Evolutionary conservation across 1,284 basidiomycete genomes (phyloP).

Genomic region (Cryptococcus sp.): DNA sequence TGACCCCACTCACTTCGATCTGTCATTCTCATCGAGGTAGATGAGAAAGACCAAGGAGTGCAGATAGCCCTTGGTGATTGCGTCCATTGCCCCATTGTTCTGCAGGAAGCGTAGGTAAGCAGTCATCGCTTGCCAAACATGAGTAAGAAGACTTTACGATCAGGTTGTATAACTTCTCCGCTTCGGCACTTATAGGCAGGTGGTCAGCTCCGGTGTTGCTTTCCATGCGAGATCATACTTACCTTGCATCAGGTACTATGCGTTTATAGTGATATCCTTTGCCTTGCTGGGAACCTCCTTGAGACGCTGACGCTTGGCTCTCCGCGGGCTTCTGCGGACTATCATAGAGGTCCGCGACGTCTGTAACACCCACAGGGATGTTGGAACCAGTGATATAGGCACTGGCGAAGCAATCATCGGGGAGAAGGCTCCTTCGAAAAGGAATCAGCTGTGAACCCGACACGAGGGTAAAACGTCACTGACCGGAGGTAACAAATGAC

Average conservation of each 20-base stretch:
- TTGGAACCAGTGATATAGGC: constrained; percentile 5
- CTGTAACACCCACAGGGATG: not conserved
- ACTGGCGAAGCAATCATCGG: constrained; percentile 8
- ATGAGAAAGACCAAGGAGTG: constrained; percentile 25
- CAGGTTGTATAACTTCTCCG: not conserved
- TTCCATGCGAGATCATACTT: no score
- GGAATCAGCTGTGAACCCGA: not conserved
- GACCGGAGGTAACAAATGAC: constrained; percentile 20
- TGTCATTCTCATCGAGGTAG: constrained; percentile 19
- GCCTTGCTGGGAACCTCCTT: not conserved
- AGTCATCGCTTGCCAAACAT: not conserved
- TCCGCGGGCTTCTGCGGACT: no score
- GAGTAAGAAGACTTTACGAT: not conserved
- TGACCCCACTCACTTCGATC: constrained; percentile 14
- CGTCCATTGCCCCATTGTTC: constrained; percentile 21
- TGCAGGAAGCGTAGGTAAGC: not conserved
- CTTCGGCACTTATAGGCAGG: no score
- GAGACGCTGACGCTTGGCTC: not conserved
- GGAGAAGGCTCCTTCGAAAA: constrained; percentile 11
- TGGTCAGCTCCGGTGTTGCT: no score
- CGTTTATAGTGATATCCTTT: not conserved
- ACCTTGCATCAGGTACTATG: no score
- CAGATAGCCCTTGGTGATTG: constrained; percentile 22
- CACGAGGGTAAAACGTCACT: no score
- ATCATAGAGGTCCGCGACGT: constrained; percentile 1